Evolutionary conservation across 2,329 filamentous ascomycete genomes (phyloP).

Genomic region (Penicillium concentricum): DNA sequence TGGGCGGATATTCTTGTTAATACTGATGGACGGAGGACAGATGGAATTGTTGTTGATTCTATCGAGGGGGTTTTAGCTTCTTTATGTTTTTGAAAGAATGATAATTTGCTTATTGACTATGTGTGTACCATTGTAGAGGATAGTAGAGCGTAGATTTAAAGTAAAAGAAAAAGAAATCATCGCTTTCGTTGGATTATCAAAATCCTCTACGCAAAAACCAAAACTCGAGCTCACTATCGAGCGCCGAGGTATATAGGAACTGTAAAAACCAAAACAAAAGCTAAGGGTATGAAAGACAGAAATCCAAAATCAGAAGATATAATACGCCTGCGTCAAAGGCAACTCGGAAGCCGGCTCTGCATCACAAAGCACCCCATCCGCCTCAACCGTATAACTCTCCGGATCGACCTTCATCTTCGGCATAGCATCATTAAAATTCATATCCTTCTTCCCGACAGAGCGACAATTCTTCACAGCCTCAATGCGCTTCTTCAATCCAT

Average conservation of each 20-base stretch:
- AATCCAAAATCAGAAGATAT: slow-evolving; percentile 60
- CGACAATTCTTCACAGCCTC: slow-evolving; percentile 77
- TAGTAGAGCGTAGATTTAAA: not conserved
- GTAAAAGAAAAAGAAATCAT: not conserved
- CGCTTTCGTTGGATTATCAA: slow-evolving; percentile 3
- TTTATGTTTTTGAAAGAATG: not conserved
- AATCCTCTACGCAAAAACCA: slow-evolving; percentile 2
- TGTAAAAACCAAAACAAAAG: not conserved
- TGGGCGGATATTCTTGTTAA: slow-evolving; percentile 7
- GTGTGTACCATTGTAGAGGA: not conserved
- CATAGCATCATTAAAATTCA: slow-evolving; percentile 83
- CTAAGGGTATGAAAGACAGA: not conserved
- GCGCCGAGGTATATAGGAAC: slow-evolving; percentile 16
- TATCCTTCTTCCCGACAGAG: slow-evolving; percentile 74
- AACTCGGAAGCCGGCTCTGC: slow-evolving; percentile 70
- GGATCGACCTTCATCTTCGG: slow-evolving; percentile 90
- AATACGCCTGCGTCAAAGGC: slow-evolving; percentile 75
- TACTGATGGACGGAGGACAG: slow-evolving; percentile 1
- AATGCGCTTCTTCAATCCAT: slow-evolving; percentile 74
- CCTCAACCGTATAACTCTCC: slow-evolving; percentile 83
- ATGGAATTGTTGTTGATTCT: not conserved
- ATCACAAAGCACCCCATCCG: slow-evolving; percentile 71
- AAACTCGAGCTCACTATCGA: slow-evolving; percentile 1
- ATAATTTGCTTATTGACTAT: not conserved
- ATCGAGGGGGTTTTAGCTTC: not conserved